phyloP scores from a whole-genome alignment of 345 rosid species.

The Eucalyptus polyanthemos region DNA sequence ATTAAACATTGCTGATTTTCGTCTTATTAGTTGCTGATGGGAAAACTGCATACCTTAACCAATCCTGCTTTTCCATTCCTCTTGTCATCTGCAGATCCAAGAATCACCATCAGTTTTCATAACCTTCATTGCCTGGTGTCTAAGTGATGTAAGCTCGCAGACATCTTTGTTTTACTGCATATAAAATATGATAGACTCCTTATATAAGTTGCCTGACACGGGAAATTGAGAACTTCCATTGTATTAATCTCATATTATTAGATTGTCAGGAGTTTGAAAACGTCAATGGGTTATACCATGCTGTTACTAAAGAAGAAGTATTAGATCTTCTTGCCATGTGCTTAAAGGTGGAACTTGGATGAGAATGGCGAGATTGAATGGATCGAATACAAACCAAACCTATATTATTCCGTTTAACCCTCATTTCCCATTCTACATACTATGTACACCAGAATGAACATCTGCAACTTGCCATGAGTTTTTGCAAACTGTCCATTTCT shows the following conservation, averaged over 20 bases:
- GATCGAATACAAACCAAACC: not conserved
- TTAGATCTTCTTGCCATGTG: not conserved
- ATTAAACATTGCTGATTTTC: not conserved
- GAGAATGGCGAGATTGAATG: not conserved
- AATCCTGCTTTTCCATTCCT: not conserved
- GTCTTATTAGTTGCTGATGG: not conserved
- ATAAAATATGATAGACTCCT: not conserved
- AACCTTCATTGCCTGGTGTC: conserved; percentile 68
- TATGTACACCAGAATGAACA: not conserved
- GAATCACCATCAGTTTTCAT: conserved; percentile 49
- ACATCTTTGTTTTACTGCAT: not conserved
- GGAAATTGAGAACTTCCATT: not conserved
- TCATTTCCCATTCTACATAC: not conserved
- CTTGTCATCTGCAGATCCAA: conserved; percentile 38
- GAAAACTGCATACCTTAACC: not conserved
- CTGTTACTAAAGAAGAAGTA: not conserved
- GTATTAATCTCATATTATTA: not conserved
- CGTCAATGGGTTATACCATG: not conserved
- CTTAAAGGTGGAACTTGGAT: not conserved
- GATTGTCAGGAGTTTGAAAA: not conserved
- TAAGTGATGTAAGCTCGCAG: conserved; percentile 46
- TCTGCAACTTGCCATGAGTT: not conserved
- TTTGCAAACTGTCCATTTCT: not conserved
- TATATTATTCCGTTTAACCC: not conserved
- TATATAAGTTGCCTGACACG: not conserved